Evolutionary conservation across 768 basidiomycete species (phyloP).

Genomic region (Candolleomyces eurysporus): DNA sequence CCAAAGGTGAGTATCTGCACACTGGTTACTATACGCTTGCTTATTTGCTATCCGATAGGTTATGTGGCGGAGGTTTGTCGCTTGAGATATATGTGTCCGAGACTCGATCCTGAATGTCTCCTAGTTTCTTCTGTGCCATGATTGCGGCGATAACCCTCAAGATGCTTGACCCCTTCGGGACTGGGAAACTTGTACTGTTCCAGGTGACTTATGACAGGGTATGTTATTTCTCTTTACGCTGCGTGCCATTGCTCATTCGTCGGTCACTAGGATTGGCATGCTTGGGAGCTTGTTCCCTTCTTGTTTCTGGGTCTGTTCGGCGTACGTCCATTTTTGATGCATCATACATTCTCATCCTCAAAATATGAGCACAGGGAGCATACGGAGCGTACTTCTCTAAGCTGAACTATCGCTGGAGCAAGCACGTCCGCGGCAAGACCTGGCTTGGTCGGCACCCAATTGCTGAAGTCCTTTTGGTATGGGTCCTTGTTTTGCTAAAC

Average conservation of each 20-base stretch:
- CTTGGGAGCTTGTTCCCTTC: constrained; percentile 84
- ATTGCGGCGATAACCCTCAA: constrained; percentile 93
- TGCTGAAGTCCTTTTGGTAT: constrained; percentile 77
- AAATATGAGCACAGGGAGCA: constrained; percentile 57
- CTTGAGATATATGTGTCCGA: constrained; percentile 19
- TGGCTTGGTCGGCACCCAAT: constrained; percentile 82
- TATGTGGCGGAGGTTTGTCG: constrained; percentile 88
- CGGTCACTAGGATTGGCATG: constrained; percentile 79
- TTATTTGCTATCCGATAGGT: constrained; percentile 40
- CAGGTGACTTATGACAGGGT: constrained; percentile 89
- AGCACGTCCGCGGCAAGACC: constrained; percentile 74
- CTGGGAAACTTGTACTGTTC: constrained; percentile 90
- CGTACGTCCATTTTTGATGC: constrained; percentile 39
- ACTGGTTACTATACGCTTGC: background rate
- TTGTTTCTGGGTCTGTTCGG: constrained; percentile 87
- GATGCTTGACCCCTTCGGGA: constrained; percentile 94
- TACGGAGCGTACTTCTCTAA: constrained; percentile 95
- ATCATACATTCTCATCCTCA: background rate
- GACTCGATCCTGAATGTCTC: background rate
- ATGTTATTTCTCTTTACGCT: background rate
- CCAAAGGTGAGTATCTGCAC: constrained; percentile 58
- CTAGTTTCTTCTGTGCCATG: constrained; percentile 96
- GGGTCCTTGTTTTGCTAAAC: constrained; percentile 2
- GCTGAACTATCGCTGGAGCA: constrained; percentile 86
- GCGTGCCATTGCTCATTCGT: background rate